Evolutionary conservation across 2,329 filamentous ascomycete genomes (phyloP).

Genomic region (Nakataea oryzae): DNA sequence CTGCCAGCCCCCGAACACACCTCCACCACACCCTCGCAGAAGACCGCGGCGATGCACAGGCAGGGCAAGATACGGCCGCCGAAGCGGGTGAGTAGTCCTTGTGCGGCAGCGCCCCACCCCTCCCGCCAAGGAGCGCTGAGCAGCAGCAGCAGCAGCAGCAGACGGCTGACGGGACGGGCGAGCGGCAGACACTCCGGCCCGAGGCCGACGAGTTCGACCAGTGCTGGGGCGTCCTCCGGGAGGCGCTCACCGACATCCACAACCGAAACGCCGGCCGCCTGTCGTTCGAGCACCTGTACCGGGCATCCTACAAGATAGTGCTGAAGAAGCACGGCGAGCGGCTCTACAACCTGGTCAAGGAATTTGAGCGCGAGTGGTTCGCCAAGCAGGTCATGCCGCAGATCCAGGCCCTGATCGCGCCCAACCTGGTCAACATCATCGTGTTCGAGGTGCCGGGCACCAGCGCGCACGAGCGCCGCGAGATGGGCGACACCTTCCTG

Average conservation of each 20-base stretch:
- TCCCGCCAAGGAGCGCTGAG: not conserved
- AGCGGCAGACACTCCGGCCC: slow-evolving; percentile 14
- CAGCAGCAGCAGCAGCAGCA: too few species aligned
- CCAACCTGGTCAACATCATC: slow-evolving; percentile 51
- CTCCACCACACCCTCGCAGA: not conserved
- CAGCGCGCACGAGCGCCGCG: slow-evolving; percentile 67
- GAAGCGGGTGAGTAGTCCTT: slow-evolving; percentile 39
- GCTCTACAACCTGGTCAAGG: slow-evolving; percentile 70
- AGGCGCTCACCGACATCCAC: slow-evolving; percentile 80
- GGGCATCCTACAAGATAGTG: slow-evolving; percentile 88
- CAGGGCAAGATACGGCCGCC: slow-evolving; percentile 55
- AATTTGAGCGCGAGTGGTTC: slow-evolving; percentile 78
- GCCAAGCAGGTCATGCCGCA: slow-evolving; percentile 58
- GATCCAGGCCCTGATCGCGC: slow-evolving; percentile 62
- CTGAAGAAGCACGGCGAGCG: slow-evolving; percentile 74
- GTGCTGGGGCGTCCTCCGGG: slow-evolving; percentile 67
- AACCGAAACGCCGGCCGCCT: slow-evolving; percentile 80
- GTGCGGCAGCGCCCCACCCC: too few species aligned
- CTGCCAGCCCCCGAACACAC: not conserved
- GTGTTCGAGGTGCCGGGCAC: slow-evolving; percentile 44
- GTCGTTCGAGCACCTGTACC: slow-evolving; percentile 92
- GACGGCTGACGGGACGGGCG: not conserved
- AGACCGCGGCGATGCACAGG: slow-evolving; percentile 10
- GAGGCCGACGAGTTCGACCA: slow-evolving; percentile 72
- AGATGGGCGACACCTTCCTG: slow-evolving; percentile 75